phyloP scores from a whole-genome alignment of 441 rosid genomes.

The Omphalea diandra region DNA sequence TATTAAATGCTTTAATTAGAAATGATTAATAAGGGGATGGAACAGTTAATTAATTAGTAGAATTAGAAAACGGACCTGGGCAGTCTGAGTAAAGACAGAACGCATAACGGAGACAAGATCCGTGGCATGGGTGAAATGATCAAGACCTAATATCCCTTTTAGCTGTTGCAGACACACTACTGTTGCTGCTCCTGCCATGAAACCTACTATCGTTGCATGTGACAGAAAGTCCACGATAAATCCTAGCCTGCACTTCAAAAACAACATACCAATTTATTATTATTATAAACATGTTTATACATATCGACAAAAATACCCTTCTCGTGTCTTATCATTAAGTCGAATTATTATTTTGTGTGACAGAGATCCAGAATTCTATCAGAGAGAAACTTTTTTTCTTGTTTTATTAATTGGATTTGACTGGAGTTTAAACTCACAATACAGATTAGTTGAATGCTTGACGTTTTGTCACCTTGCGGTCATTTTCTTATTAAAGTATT shows the following conservation, averaged over 20 bases:
- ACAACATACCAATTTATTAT: too few species aligned
- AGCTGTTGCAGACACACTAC: conserved; percentile 91
- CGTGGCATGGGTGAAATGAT: conserved; percentile 72
- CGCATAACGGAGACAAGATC: conserved; percentile 78
- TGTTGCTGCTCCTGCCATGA: conserved; percentile 98
- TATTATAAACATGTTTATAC: neutral
- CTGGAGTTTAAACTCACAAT: too few species aligned
- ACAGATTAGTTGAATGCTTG: too few species aligned
- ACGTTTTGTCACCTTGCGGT: too few species aligned
- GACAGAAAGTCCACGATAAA: conserved; percentile 91
- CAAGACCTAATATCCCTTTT: conserved; percentile 81
- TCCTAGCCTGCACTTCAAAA: conserved; percentile 83
- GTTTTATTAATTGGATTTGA: too few species aligned
- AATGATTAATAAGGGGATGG: neutral
- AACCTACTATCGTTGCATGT: conserved; percentile 95
- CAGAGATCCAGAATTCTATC: too few species aligned
- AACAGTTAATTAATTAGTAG: neutral
- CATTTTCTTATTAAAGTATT: too few species aligned
- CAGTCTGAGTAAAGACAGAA: conserved; percentile 79
- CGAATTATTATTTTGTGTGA: too few species aligned
- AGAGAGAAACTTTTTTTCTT: neutral
- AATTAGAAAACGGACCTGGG: conserved; percentile 41
- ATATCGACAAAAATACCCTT: neutral
- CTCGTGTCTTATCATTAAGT: too few species aligned
- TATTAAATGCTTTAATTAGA: too few species aligned